Percentiles rank a stretch among this genome's conserved stretches.
These are phyloP conservation scores for Sporisorium graminicola DNA, from an alignment of 1,284 basidiomycete species.

Conservation along the genomic window DNA sequence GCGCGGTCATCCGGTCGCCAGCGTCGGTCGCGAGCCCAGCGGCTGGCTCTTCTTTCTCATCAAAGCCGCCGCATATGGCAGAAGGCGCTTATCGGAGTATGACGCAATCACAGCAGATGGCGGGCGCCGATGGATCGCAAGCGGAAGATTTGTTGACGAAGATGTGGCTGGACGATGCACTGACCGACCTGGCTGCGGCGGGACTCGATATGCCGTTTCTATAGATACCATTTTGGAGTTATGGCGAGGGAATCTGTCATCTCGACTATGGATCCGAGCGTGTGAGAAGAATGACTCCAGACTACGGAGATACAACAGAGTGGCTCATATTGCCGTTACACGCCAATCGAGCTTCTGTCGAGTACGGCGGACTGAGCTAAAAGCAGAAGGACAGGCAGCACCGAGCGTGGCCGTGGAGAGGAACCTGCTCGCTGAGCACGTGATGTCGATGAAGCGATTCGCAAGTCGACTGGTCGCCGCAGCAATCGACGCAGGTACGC, in stretches of 20 bases:
- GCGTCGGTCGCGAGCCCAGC: conserved; percentile 21
- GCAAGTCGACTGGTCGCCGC: no score
- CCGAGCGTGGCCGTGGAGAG: no score
- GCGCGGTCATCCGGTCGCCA: conserved; percentile 13
- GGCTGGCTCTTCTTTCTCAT: conserved; percentile 6
- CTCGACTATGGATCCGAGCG: background rate
- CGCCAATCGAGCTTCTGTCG: no score
- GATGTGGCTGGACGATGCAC: conserved; percentile 53
- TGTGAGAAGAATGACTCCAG: no score
- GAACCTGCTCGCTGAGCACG: no score
- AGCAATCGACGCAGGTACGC: no score
- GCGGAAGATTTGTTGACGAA: conserved; percentile 42
- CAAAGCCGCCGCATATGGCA: background rate
- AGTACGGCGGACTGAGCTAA: no score
- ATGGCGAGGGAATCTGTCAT: background rate
- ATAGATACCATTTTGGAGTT: conserved; percentile 1
- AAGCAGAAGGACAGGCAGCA: no score
- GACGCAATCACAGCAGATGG: conserved; percentile 6
- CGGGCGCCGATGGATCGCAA: conserved; percentile 2
- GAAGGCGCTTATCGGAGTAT: background rate
- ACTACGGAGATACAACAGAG: no score
- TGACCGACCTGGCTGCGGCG: conserved; percentile 41
- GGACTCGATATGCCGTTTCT: conserved; percentile 54
- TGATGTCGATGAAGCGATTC: no score
- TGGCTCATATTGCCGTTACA: no score